These are phyloP conservation scores for Glebionis coronaria DNA, from an alignment of 129 eudicot genomes.

Conservation along the genomic window DNA sequence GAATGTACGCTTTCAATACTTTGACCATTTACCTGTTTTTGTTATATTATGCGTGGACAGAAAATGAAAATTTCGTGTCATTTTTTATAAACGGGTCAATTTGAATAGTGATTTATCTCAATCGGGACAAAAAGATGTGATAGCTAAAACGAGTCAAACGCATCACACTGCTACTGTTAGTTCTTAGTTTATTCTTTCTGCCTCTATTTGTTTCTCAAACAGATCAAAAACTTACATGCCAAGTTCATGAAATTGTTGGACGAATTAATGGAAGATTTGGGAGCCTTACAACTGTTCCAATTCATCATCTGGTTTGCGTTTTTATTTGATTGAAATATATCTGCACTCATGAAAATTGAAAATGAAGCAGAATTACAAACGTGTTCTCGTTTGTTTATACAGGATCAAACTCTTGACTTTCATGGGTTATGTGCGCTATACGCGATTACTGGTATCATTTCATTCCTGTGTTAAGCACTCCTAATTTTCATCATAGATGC, in stretches of 20 bases:
- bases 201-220: not conserved
- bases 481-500: not conserved
- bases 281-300: constrained; percentile 72
- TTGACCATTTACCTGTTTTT: not conserved
- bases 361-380: not conserved
- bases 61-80: not conserved
- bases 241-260: constrained; percentile 91
- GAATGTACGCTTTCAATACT: constrained; percentile 50
- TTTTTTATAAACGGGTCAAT: not conserved
- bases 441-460: constrained; percentile 64
- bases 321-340: not conserved
- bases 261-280: constrained; percentile 90
- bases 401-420: constrained; percentile 82
- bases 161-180: not conserved
- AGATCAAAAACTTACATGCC: constrained; percentile 87
- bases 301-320: constrained; percentile 67
- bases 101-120: not conserved
- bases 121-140: not conserved
- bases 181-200: constrained; percentile 11
- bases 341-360: not conserved
- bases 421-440: constrained; percentile 72
- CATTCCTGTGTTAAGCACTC: not conserved
- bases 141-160: not conserved
- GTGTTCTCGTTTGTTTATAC: constrained; percentile 17
- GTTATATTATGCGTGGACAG: not conserved